Evolutionary conservation across 805 yeast species (phyloP).

Genomic region (Nakazawaea holstii): DNA sequence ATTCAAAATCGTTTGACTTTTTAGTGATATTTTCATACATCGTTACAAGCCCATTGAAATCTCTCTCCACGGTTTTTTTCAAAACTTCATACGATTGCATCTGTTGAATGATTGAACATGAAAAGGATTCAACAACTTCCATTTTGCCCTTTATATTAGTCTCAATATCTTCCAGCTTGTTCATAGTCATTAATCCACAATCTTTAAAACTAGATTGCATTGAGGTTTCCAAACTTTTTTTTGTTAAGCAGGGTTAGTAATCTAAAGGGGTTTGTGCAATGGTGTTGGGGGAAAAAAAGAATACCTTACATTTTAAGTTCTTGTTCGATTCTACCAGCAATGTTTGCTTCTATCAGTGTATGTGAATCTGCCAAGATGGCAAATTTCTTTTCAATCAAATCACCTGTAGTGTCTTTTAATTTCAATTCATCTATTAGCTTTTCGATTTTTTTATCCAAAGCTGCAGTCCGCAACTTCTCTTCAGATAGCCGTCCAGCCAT

Average conservation of each 20-base stretch:
- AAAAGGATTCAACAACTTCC: not conserved
- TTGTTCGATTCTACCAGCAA: conserved; percentile 22
- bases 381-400: not conserved
- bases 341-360: no score
- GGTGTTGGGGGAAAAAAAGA: no score
- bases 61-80: not conserved
- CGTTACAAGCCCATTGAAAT: not conserved
- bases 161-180: not conserved
- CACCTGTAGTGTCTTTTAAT: conserved; percentile 5
- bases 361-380: not conserved
- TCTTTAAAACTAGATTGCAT: not conserved
- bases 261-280: no score
- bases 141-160: not conserved
- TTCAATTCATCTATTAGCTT: conserved; percentile 11
- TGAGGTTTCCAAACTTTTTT: conserved; percentile 15
- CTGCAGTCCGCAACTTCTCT: conserved; percentile 32
- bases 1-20: not conserved
- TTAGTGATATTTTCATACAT: no score
- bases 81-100: not conserved
- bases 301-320: conserved; percentile 28
- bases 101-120: not conserved
- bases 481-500: conserved; percentile 41
- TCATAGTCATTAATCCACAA: conserved; percentile 6
- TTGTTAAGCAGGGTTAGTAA: not conserved
- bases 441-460: conserved; percentile 20